phyloP scores from a whole-genome alignment of 345 rosid genomes.

The Nephelium lappaceum region DNA sequence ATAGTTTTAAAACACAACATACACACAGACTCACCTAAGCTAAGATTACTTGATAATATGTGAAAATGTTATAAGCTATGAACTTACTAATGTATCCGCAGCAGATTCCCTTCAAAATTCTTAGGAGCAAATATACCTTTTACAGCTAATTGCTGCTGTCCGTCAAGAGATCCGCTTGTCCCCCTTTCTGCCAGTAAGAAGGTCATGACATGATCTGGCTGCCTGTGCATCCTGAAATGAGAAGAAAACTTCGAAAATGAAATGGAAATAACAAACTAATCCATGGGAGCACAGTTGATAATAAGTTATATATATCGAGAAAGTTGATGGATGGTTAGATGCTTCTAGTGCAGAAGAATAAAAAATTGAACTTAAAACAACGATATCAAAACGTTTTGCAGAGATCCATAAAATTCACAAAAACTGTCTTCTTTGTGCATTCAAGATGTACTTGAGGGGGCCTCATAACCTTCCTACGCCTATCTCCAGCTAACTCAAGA shows the following conservation, averaged over 20 bases:
- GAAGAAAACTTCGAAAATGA: neutral
- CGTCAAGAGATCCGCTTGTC: conserved; percentile 47
- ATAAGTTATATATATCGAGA: neutral
- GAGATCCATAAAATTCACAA: conserved; percentile 53
- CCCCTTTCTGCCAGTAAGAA: conserved; percentile 53
- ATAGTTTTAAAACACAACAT: neutral
- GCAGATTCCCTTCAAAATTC: conserved; percentile 46
- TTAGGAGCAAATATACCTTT: conserved; percentile 46
- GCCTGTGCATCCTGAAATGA: conserved; percentile 45
- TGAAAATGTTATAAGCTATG: neutral
- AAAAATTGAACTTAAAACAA: neutral
- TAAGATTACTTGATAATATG: neutral
- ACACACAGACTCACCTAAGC: neutral
- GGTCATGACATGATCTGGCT: conserved; percentile 48
- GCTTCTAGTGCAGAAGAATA: neutral
- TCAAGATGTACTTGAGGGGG: conserved; percentile 50
- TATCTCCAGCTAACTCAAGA: conserved; percentile 52
- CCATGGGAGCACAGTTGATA: neutral
- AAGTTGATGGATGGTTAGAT: no score
- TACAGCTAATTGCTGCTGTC: conserved; percentile 44
- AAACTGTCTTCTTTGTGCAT: conserved; percentile 48
- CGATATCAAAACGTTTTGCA: conserved; percentile 34
- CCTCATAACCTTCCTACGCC: conserved; percentile 51
- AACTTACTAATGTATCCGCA: conserved; percentile 43
- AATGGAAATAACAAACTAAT: neutral